phyloP scores from a whole-genome alignment of 2,329 filamentous ascomycete genomes.

The Alternaria longipes region DNA sequence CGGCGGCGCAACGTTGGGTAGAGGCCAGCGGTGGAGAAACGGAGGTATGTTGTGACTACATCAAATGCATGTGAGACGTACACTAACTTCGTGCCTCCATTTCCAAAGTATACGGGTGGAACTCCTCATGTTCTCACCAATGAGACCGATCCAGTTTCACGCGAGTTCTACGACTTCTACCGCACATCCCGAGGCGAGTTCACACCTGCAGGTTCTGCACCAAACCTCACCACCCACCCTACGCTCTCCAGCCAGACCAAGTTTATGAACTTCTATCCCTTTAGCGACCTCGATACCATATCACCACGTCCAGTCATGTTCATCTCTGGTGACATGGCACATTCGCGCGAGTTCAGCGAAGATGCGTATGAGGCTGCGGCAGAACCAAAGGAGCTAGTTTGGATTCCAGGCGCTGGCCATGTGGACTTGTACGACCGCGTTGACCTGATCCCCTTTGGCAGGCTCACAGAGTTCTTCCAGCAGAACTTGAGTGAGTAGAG shows the following conservation, averaged over 20 bases:
- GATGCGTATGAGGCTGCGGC: constrained; percentile 35
- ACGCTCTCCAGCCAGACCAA: constrained; percentile 40
- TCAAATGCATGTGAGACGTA: not conserved
- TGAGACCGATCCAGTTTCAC: constrained; percentile 26
- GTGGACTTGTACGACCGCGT: constrained; percentile 52
- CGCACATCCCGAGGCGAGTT: not conserved
- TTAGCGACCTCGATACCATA: constrained; percentile 42
- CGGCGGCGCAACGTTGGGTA: constrained; percentile 19
- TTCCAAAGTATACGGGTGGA: constrained; percentile 9
- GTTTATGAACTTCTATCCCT: constrained; percentile 47
- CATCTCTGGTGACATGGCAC: constrained; percentile 35
- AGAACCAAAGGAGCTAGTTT: constrained; percentile 52
- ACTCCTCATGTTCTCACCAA: constrained; percentile 26
- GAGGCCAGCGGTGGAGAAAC: constrained; percentile 19
- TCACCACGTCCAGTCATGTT: constrained; percentile 44
- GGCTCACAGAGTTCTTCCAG: constrained; percentile 39
- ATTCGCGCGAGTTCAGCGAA: constrained; percentile 43
- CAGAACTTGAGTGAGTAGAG: not conserved
- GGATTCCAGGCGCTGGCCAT: constrained; percentile 46
- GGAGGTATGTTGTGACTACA: not conserved
- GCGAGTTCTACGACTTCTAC: constrained; percentile 35
- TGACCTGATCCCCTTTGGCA: constrained; percentile 48
- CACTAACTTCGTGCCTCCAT: not conserved
- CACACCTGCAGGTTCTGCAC: not conserved
- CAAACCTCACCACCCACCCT: constrained; percentile 43